These are phyloP conservation scores for Prunus padus DNA, from an alignment of 306 rosid species.

Conservation along the genomic window DNA sequence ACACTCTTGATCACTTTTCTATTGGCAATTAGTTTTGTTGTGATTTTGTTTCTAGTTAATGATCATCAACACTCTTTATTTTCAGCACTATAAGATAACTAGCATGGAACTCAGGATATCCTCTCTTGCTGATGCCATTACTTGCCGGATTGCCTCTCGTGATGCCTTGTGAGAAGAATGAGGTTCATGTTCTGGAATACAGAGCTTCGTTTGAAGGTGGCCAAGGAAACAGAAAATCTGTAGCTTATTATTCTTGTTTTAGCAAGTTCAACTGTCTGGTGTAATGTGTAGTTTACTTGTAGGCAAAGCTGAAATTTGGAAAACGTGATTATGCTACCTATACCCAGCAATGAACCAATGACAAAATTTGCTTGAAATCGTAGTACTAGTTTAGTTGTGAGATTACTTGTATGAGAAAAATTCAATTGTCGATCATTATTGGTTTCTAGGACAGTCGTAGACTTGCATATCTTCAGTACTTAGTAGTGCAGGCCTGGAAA, in stretches of 20 bases:
- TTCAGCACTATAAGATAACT: conserved; percentile 84
- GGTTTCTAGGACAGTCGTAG: no score
- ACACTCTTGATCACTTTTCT: conserved; percentile 3
- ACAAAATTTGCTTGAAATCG: neutral
- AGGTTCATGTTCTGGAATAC: neutral
- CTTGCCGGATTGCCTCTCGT: conserved; percentile 77
- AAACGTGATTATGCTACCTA: neutral
- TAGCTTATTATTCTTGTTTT: neutral
- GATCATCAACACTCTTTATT: conserved; percentile 22
- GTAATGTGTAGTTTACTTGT: neutral
- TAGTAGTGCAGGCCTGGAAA: no score
- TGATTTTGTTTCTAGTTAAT: no score
- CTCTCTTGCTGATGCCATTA: conserved; percentile 71
- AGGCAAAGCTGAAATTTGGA: neutral
- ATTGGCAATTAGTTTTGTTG: neutral
- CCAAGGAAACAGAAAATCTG: neutral
- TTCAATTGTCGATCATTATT: no score
- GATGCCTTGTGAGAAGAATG: conserved; percentile 66
- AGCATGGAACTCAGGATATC: conserved; percentile 66
- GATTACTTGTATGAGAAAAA: neutral
- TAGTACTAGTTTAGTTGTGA: neutral
- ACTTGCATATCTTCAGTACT: no score
- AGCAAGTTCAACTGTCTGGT: neutral
- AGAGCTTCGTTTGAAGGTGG: neutral
- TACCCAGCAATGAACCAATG: neutral